These are phyloP conservation scores for Solanum rostratum DNA, from an alignment of 257 asterid species.

Conservation along the genomic window DNA sequence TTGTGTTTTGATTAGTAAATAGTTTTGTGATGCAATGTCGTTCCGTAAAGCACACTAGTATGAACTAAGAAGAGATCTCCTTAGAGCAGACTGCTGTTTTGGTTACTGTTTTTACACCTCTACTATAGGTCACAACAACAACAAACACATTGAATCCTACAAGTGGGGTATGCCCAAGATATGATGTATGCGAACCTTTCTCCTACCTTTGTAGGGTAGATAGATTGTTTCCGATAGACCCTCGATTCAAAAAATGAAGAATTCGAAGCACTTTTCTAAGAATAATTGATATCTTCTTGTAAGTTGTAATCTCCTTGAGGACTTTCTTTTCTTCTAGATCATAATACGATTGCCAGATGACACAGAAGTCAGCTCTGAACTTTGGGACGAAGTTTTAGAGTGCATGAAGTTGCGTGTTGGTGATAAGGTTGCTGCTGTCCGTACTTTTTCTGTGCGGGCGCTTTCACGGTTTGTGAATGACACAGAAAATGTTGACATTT, in stretches of 20 bases:
- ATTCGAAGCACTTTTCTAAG: background rate
- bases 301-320: background rate
- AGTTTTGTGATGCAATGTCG: background rate
- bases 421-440: conserved; percentile 72
- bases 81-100: background rate
- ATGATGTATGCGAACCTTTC: background rate
- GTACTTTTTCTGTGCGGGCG: conserved; percentile 80
- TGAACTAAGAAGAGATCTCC: background rate
- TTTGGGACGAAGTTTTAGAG: conserved; percentile 93
- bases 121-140: background rate
- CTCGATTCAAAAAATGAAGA: background rate
- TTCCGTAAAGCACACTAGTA: background rate
- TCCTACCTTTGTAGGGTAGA: background rate
- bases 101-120: background rate
- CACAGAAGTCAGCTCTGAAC: conserved; percentile 76
- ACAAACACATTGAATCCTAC: background rate
- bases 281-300: background rate
- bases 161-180: background rate
- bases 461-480: conserved; percentile 81
- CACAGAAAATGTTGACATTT: conserved; percentile 65
- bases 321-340: conserved; percentile 30
- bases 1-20: background rate
- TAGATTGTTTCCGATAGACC: background rate
- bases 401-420: conserved; percentile 55
- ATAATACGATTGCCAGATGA: conserved; percentile 94